Conservation (phyloP, 176 grass and related monocot genomes). For the Pontederia crassipes region DNA sequence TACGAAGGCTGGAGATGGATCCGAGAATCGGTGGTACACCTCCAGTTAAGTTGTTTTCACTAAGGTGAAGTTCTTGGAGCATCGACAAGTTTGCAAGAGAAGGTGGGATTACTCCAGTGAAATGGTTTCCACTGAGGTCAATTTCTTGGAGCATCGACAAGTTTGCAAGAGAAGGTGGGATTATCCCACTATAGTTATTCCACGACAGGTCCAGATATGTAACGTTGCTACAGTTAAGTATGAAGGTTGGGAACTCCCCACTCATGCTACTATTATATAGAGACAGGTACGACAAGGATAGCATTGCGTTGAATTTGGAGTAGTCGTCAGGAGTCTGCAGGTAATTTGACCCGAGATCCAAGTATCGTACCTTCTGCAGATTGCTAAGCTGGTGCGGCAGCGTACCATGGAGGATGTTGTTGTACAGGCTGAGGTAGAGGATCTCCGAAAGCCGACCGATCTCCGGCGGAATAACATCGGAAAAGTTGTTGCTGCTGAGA, state of each 20-base stretch:
- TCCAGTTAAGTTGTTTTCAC: constrained; percentile 29
- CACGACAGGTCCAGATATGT: constrained; percentile 50
- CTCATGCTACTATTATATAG: constrained; percentile 39
- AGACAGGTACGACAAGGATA: constrained; percentile 42
- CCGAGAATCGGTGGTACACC: constrained; percentile 39
- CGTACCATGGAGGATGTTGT: constrained; percentile 43
- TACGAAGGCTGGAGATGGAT: too few relatives aligned
- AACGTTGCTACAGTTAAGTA: constrained; percentile 36
- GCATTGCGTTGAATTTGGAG: constrained; percentile 34
- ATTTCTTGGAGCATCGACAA: constrained; percentile 35
- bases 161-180: constrained; percentile 34
- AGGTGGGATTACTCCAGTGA: constrained; percentile 17
- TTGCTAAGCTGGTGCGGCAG: constrained; percentile 41
- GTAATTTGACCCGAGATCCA: constrained; percentile 46
- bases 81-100: not conserved
- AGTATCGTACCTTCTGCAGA: constrained; percentile 30
- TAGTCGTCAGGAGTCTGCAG: constrained; percentile 29
- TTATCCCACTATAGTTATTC: constrained; percentile 30
- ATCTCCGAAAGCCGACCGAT: constrained; percentile 40
- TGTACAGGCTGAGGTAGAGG: constrained; percentile 46
- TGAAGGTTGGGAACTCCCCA: constrained; percentile 32
- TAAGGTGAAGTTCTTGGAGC: constrained; percentile 36
- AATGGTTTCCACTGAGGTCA: constrained; percentile 24
- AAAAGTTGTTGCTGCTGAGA: constrained; percentile 43
- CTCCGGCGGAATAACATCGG: constrained; percentile 42